Evolutionary conservation across 495 filamentous ascomycete species (phyloP).

Genomic region (Trichoderma orchidacearum): DNA sequence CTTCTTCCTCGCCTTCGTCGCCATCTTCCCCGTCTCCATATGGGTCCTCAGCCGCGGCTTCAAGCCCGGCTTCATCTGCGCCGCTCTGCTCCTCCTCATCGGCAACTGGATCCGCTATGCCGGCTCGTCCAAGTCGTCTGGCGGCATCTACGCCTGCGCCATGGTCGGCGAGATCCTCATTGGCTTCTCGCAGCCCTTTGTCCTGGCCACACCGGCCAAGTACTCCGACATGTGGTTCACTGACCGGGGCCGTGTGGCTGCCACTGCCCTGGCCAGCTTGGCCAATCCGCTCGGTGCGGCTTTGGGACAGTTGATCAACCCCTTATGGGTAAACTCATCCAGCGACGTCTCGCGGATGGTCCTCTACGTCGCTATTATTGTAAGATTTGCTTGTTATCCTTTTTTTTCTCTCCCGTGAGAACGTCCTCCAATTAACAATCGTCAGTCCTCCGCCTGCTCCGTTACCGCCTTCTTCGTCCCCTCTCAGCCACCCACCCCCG

Average conservation of each 20-base stretch:
- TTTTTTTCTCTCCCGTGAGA: not conserved
- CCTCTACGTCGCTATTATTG: slow-evolving; percentile 75
- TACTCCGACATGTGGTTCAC: slow-evolving; percentile 96
- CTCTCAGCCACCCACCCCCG: slow-evolving; percentile 60
- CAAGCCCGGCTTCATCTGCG: slow-evolving; percentile 59
- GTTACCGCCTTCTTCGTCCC: slow-evolving; percentile 84
- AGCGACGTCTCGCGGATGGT: slow-evolving; percentile 69
- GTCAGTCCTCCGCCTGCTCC: slow-evolving; percentile 51
- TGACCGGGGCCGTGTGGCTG: slow-evolving; percentile 64
- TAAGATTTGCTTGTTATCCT: slow-evolving; percentile 21
- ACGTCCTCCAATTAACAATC: not conserved
- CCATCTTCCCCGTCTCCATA: slow-evolving; percentile 58
- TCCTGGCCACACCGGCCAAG: slow-evolving; percentile 74
- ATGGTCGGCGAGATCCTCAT: slow-evolving; percentile 94
- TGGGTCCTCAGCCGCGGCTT: slow-evolving; percentile 70
- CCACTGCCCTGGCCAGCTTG: slow-evolving; percentile 73
- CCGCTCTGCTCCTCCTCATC: slow-evolving; percentile 56
- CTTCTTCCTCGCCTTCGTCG: slow-evolving; percentile 73
- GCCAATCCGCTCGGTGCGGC: slow-evolving; percentile 85
- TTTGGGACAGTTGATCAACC: slow-evolving; percentile 72
- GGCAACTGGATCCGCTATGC: slow-evolving; percentile 94
- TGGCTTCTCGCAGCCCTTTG: slow-evolving; percentile 84
- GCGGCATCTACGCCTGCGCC: slow-evolving; percentile 53
- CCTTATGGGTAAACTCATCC: slow-evolving; percentile 49
- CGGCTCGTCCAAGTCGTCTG: slow-evolving; percentile 46